Base-by-base conservation (phyloP, 352 stramenopile species). In the Globisporangium cederbergense region DNA sequence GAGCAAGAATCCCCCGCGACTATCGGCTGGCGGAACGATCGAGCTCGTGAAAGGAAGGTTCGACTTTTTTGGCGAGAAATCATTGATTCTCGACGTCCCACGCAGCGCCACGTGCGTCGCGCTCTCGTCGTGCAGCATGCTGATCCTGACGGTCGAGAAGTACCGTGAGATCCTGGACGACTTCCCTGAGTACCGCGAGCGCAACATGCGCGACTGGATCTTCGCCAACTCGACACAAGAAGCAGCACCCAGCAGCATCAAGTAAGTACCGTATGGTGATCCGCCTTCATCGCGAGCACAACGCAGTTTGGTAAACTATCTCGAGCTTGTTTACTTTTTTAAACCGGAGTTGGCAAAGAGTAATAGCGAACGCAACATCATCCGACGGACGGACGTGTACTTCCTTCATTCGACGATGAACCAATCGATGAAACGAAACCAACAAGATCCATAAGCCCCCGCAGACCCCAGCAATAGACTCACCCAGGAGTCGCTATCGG, bases 61-160 rank as follows among this genome's bases (percentile, higher is more conserved):
- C 25, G 78, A 84, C 8, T 84, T 75, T 50, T 71, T 86, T 60
- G 78, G 78, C 7, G 78, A 82, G 32, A 77, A 74, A 25, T 81
- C 75, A 20, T 65, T 84, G 4, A 70, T 86, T 11, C 70, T 83
- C 53, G 68, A 76, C 54, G 70, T 76, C 3, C 74, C 78, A 4
- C 73, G 78, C 32, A 83, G 54, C 10, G 75, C 74, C 16, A 84
- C 71, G 10, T 86, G 75, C 54, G 46, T 77, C 7, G 75, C 75
- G 5, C 67, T 83, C 0, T 78, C 64, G 51, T 65, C 76, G 5
- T 83, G 71, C 47, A 72, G 73, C 36, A 69, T 84, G 65, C 66
- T 79, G 11, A 73, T 83, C 16, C 72, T 84, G 49, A 79, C 77
- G 16, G 38, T 81, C 11, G 65, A 77, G 13, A 73, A 71, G 57